Conservation (phyloP, 345 rosid genomes). For the Geranium rotundifolium region DNA sequence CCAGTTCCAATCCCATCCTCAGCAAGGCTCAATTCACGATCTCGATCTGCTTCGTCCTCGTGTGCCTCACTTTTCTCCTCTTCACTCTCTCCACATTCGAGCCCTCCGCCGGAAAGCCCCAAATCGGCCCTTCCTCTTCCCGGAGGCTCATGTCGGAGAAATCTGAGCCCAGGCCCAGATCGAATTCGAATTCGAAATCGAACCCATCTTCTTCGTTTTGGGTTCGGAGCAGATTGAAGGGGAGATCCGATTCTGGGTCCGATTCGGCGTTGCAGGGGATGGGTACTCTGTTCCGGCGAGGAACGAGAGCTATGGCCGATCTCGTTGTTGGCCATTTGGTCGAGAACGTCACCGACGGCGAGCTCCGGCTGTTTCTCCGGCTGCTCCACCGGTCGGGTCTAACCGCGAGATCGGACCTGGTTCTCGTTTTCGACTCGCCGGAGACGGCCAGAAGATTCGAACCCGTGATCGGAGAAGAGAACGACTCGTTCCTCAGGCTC, state of each 20-base stretch:
- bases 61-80: conserved; percentile 61
- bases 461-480: conserved; percentile 46
- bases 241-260: background rate
- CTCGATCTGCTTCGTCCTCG: conserved; percentile 60
- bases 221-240: background rate
- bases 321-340: conserved; percentile 50
- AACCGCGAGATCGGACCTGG: conserved; percentile 52
- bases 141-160: background rate
- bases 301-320: conserved; percentile 44
- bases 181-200: background rate
- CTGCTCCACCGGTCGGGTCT: conserved; percentile 60
- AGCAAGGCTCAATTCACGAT: conserved; percentile 73
- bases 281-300: conserved; percentile 52
- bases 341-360: conserved; percentile 41
- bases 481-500: conserved; percentile 54
- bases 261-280: conserved; percentile 38
- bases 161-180: conserved; percentile 8
- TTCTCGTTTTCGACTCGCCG: conserved; percentile 36
- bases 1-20: conserved; percentile 37
- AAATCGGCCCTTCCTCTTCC: background rate
- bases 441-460: conserved; percentile 19
- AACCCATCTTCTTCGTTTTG: conserved; percentile 6
- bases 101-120: conserved; percentile 15
- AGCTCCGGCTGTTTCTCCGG: conserved; percentile 52
- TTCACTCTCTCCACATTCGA: conserved; percentile 91